Evolutionary conservation across 163 green algal species (phyloP).

Genomic region (Prototheca wickerhamii): DNA sequence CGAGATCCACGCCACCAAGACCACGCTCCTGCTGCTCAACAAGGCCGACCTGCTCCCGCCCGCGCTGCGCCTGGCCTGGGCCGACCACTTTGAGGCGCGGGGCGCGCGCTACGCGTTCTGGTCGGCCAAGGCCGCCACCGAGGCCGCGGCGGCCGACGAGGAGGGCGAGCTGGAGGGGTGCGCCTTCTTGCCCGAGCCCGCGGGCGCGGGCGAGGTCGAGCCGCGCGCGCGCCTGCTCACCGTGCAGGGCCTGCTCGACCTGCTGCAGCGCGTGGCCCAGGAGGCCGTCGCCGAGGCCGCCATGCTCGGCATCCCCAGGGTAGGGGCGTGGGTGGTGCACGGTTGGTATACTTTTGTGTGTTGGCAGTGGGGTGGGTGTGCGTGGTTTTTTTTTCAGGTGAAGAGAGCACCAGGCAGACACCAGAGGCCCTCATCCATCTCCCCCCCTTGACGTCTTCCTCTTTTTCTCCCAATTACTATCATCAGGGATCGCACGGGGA

Average conservation of each 20-base stretch:
- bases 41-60: constrained; percentile 89
- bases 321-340: not conserved
- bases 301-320: constrained; percentile 3
- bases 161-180: constrained; percentile 9
- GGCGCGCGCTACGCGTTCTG: constrained; percentile 77
- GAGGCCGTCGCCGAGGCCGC: constrained; percentile 23
- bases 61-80: constrained; percentile 43
- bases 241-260: constrained; percentile 61
- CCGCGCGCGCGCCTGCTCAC: constrained; percentile 44
- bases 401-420: not conserved
- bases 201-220: constrained; percentile 17
- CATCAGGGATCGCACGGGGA: constrained; percentile 9
- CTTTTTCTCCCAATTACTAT: too few species aligned
- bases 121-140: constrained; percentile 63
- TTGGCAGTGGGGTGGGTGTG: not conserved
- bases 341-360: not conserved
- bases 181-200: not conserved
- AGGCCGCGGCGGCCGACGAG: constrained; percentile 23
- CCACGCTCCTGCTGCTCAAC: constrained; percentile 79
- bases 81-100: constrained; percentile 65
- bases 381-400: not conserved
- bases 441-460: not conserved
- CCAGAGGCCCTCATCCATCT: not conserved
- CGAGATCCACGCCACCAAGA: constrained; percentile 51
- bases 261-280: constrained; percentile 45